Evolutionary conservation across 805 yeast genomes (phyloP).

Genomic region (Wickerhamiella shivajii): DNA sequence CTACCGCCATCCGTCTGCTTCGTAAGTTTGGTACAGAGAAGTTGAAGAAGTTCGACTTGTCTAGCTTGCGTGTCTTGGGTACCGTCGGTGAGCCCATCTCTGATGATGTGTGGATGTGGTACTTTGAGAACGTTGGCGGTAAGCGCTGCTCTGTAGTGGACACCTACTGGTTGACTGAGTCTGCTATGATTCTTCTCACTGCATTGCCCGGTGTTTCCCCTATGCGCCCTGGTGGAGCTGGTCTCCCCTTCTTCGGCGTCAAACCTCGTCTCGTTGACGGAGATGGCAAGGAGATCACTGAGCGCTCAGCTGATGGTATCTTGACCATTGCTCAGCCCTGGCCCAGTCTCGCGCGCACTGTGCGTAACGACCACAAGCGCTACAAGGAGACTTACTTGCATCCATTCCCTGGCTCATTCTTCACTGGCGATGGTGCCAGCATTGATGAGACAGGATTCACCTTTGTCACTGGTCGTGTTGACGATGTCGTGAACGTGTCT

Average conservation of each 20-base stretch:
- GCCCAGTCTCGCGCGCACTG: constrained; percentile 79
- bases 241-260: constrained; percentile 74
- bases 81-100: constrained; percentile 97
- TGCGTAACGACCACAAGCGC: constrained; percentile 62
- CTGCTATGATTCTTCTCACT: constrained; percentile 66
- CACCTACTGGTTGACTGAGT: constrained; percentile 84
- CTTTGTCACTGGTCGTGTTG: constrained; percentile 80
- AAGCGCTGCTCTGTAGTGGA: constrained; percentile 65
- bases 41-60: constrained; percentile 46
- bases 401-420: constrained; percentile 70
- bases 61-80: constrained; percentile 71
- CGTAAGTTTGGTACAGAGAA: constrained; percentile 69
- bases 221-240: constrained; percentile 74
- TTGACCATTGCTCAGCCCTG: constrained; percentile 56
- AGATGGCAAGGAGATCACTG: constrained; percentile 51
- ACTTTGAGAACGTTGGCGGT: constrained; percentile 74
- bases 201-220: constrained; percentile 66
- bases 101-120: constrained; percentile 94
- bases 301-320: constrained; percentile 68
- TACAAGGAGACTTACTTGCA: constrained; percentile 68
- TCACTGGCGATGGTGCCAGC: constrained; percentile 85
- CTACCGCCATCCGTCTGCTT: constrained; percentile 82
- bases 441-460: constrained; percentile 71
- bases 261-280: constrained; percentile 59
- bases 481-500: constrained; percentile 75